These are phyloP conservation scores for Sarocladium strictum DNA, from an alignment of 2,329 filamentous ascomycete species.

Conservation along the genomic window DNA sequence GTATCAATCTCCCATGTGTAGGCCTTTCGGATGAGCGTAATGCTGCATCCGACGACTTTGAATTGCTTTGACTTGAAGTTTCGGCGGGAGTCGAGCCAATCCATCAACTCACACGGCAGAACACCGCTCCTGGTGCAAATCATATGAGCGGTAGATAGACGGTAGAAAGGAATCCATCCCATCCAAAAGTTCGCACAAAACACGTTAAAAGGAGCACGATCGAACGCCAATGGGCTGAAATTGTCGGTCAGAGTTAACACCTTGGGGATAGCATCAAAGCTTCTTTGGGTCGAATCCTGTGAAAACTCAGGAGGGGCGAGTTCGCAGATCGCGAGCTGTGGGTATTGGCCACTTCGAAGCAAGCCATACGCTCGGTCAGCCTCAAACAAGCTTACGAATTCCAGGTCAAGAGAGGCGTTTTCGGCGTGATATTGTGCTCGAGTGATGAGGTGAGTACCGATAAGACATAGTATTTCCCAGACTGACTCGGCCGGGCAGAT, in stretches of 20 bases:
- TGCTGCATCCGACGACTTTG: neutral
- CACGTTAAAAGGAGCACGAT: neutral
- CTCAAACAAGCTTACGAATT: constrained; percentile 6
- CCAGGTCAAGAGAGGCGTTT: neutral
- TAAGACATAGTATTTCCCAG: neutral
- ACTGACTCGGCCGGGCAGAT: neutral
- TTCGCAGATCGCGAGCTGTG: neutral
- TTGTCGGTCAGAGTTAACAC: neutral
- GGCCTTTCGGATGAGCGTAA: neutral
- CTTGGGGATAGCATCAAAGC: neutral
- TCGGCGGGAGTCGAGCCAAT: neutral
- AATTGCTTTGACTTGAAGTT: neutral
- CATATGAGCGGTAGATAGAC: neutral
- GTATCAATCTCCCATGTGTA: neutral
- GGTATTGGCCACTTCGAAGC: neutral
- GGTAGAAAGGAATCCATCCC: neutral
- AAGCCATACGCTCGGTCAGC: constrained; percentile 2
- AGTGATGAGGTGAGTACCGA: neutral
- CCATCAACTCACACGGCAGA: neutral
- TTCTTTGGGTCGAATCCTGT: neutral
- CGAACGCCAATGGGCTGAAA: neutral
- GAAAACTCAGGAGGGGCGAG: neutral
- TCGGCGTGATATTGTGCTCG: neutral
- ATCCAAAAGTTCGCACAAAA: neutral
- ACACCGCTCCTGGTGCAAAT: neutral